Conservation (phyloP, 352 stramenopile species). For the Globisporangium acanthophoron region DNA sequence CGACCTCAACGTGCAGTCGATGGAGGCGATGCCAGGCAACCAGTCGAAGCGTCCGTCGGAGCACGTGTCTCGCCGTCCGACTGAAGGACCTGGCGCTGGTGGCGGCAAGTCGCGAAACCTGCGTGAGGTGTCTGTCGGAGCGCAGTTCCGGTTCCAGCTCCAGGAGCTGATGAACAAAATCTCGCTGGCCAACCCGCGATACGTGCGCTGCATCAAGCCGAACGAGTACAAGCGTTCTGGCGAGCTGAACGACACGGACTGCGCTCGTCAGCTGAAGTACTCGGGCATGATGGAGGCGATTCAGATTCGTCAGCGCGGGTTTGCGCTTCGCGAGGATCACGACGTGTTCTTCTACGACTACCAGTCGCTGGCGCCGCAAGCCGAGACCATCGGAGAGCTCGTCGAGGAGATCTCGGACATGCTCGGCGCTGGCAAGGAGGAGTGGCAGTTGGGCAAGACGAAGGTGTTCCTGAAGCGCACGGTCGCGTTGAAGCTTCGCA, state of each 20-base stretch:
- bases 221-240: constrained; percentile 81
- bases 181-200: constrained; percentile 80
- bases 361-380: constrained; percentile 75
- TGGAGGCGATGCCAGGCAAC: constrained; percentile 73
- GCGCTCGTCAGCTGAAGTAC: constrained; percentile 87
- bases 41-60: constrained; percentile 61
- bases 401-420: constrained; percentile 83
- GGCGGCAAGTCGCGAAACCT: constrained; percentile 79
- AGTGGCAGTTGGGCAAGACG: constrained; percentile 86
- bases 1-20: constrained; percentile 81
- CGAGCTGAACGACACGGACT: constrained; percentile 78
- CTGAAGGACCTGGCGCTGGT: constrained; percentile 25
- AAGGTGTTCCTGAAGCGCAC: constrained; percentile 85
- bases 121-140: constrained; percentile 80
- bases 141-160: constrained; percentile 86
- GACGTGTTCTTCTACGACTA: constrained; percentile 91
- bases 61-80: constrained; percentile 55
- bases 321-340: constrained; percentile 84
- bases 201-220: constrained; percentile 87
- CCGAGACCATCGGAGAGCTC: constrained; percentile 80
- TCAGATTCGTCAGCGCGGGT: constrained; percentile 85
- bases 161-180: constrained; percentile 90
- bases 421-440: constrained; percentile 79
- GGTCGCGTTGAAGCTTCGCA: constrained; percentile 77
- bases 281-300: constrained; percentile 91